These are phyloP conservation scores for Zygoascus flipseniorum DNA, from an alignment of 805 yeast species.

Conservation along the genomic window DNA sequence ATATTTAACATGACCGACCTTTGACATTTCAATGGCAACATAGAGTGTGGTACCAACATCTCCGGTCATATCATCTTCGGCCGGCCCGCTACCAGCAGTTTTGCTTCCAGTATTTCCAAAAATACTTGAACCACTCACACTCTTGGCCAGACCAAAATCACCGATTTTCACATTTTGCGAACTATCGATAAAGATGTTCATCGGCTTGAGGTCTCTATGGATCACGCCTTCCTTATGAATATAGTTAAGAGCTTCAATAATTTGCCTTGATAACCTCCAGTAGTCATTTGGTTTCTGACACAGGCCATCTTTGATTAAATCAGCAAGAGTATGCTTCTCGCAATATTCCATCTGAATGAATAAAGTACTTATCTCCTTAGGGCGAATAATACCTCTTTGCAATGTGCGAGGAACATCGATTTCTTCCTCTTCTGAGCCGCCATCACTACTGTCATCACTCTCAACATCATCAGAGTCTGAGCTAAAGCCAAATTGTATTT, in stretches of 20 bases:
- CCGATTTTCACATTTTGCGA: conserved; percentile 87
- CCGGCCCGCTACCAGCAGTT: conserved; percentile 23
- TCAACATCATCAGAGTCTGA: conserved; percentile 12
- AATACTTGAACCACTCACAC: conserved; percentile 18
- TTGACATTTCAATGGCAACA: conserved; percentile 74
- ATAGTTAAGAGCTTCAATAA: conserved; percentile 81
- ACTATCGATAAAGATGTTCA: conserved; percentile 90
- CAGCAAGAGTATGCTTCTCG: conserved; percentile 83
- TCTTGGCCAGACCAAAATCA: conserved; percentile 94
- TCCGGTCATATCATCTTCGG: conserved; percentile 70
- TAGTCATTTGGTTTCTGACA: conserved; percentile 67
- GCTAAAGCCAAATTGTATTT: conserved; percentile 19
- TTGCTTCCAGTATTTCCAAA: conserved; percentile 1
- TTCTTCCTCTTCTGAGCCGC: conserved; percentile 7
- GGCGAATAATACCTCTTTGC: not conserved
- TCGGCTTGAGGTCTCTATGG: conserved; percentile 91
- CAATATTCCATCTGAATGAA: conserved; percentile 99
- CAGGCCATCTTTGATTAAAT: conserved; percentile 71
- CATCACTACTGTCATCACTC: conserved; percentile 7
- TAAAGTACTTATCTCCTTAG: conserved; percentile 47
- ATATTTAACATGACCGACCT: conserved; percentile 58
- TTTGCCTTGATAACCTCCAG: conserved; percentile 83
- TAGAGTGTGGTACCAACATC: conserved; percentile 92
- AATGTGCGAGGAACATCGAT: not conserved
- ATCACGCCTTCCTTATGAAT: conserved; percentile 92